Conservation (phyloP, 768 basidiomycete species). For the Cubamyces lactineus region DNA sequence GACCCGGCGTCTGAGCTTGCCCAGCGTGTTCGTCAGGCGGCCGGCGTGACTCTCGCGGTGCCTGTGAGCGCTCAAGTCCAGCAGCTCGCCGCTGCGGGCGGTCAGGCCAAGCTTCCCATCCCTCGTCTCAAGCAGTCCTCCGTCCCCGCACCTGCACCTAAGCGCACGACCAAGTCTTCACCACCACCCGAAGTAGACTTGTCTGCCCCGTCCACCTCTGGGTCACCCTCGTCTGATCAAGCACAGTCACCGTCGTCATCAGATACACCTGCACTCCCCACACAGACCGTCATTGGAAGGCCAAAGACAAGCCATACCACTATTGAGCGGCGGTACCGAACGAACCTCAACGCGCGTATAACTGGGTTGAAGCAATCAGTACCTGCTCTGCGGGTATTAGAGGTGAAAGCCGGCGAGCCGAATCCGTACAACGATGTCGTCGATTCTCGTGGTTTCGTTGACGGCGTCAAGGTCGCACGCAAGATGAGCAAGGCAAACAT, state of each 20-base stretch:
- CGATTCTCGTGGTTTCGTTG: slow-evolving; percentile 85
- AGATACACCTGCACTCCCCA: slow-evolving; percentile 24
- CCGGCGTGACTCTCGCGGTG: slow-evolving; percentile 43
- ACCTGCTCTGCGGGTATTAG: slow-evolving; percentile 80
- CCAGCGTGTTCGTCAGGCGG: slow-evolving; percentile 40
- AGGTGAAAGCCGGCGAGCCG: slow-evolving; percentile 46
- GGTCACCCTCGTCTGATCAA: slow-evolving; percentile 38
- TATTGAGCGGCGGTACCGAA: slow-evolving; percentile 86
- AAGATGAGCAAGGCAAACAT: slow-evolving; percentile 93
- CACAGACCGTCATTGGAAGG: slow-evolving; percentile 39
- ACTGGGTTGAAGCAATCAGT: slow-evolving; percentile 80
- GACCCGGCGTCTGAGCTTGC: slow-evolving; percentile 42
- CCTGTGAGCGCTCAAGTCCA: slow-evolving; percentile 41
- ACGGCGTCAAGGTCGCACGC: slow-evolving; percentile 89
- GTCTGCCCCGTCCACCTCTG: slow-evolving; percentile 42
- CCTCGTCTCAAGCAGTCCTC: slow-evolving; percentile 54
- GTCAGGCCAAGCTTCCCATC: slow-evolving; percentile 46
- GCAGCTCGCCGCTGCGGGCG: slow-evolving; percentile 34
- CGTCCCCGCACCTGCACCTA: slow-evolving; percentile 44
- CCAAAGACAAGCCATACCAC: slow-evolving; percentile 92
- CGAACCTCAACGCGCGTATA: slow-evolving; percentile 86
- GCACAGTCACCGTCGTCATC: slow-evolving; percentile 23
- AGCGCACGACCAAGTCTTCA: slow-evolving; percentile 23
- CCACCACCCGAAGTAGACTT: slow-evolving; percentile 27
- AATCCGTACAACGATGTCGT: slow-evolving; percentile 51